Conservation (phyloP, 2,329 filamentous ascomycete genomes). For the Talaromyces pinophilus region DNA sequence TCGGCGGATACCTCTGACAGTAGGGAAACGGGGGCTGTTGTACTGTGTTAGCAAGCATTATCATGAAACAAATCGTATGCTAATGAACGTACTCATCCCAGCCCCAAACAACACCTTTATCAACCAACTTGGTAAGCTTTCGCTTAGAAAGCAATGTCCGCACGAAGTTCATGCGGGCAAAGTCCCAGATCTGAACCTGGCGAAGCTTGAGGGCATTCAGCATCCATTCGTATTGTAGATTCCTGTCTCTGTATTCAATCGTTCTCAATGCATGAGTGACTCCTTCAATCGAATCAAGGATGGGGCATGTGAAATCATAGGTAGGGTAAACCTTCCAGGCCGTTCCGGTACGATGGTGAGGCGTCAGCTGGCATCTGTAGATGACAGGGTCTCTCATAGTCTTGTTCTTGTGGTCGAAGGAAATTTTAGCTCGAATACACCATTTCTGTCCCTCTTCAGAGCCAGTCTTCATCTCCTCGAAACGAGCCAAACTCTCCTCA, state of each 20-base stretch:
- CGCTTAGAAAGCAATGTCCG: slow-evolving; percentile 54
- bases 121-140: slow-evolving; percentile 54
- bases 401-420: slow-evolving; percentile 88
- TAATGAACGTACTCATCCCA: slow-evolving; percentile 47
- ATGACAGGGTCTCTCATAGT: slow-evolving; percentile 96
- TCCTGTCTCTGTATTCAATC: slow-evolving; percentile 59
- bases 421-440: slow-evolving; percentile 95
- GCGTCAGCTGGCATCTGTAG: slow-evolving; percentile 80
- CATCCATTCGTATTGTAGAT: slow-evolving; percentile 56
- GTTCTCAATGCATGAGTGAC: slow-evolving; percentile 67
- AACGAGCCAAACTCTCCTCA: slow-evolving; percentile 82
- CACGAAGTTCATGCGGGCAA: slow-evolving; percentile 56
- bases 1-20: slow-evolving; percentile 52
- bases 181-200: slow-evolving; percentile 53
- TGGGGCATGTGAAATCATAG: slow-evolving; percentile 66
- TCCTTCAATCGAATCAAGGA: slow-evolving; percentile 63
- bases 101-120: slow-evolving; percentile 51
- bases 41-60: background rate
- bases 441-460: slow-evolving; percentile 75
- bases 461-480: slow-evolving; percentile 91
- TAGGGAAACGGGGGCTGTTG: slow-evolving; percentile 49
- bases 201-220: slow-evolving; percentile 50
- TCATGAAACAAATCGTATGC: background rate
- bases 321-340: slow-evolving; percentile 69
- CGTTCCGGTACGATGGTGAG: slow-evolving; percentile 64